Conservation (phyloP, 1,284 basidiomycete species). For the Cryptococcus hybrid region DNA sequence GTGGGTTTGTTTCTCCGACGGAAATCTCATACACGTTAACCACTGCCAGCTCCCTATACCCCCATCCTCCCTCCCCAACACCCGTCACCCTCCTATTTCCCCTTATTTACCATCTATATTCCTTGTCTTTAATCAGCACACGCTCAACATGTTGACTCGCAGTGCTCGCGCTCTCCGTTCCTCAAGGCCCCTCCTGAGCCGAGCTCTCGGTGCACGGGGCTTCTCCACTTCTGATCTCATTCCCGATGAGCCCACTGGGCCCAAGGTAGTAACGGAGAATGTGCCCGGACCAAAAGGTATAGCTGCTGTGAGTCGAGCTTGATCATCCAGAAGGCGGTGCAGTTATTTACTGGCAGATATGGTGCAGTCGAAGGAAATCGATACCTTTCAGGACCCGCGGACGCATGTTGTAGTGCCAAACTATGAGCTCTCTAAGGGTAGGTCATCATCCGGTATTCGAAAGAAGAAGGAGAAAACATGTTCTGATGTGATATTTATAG, state of each 20-base stretch:
- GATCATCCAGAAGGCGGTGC: not conserved
- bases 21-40: too few species aligned
- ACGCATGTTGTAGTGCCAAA: conserved; percentile 50
- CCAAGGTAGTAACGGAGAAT: conserved; percentile 16
- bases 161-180: not conserved
- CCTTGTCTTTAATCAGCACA: too few species aligned
- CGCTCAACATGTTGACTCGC: not conserved
- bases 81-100: too few species aligned
- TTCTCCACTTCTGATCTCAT: conserved; percentile 25
- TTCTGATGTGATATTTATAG: conserved; percentile 4
- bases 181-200: not conserved
- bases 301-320: conserved; percentile 13
- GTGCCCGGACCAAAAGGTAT: conserved; percentile 26
- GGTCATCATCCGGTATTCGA: not conserved
- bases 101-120: too few species aligned
- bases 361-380: conserved; percentile 29
- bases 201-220: not conserved
- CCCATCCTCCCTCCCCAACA: too few species aligned
- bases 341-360: not conserved
- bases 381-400: conserved; percentile 49
- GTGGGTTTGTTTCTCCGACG: too few species aligned
- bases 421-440: conserved; percentile 39
- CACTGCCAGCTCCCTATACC: too few species aligned
- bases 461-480: not conserved
- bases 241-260: conserved; percentile 21